Evolutionary conservation across 176 grass and related monocot genomes (phyloP), one percentile per base, ranked within the genome.

Genomic region (Phoenix dactylifera): DNA sequence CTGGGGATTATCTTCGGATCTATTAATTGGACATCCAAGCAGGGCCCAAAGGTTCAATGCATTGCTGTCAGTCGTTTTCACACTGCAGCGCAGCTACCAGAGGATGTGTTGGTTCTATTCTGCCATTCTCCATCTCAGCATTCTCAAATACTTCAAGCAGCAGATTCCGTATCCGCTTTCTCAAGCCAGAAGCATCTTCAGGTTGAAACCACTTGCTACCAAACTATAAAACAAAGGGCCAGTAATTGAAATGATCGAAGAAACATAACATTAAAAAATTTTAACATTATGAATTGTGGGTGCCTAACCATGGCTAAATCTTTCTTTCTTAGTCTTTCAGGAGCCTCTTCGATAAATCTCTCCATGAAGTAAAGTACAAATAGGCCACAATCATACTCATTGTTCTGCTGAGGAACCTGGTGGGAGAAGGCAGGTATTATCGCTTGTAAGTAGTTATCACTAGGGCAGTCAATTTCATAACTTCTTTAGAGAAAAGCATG

Each of bases 331-430:
- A 98, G 59, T 60, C 93, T 98, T 80, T 92, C 64, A 74, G 93
- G 93, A 18, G 87, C 84, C 55, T 76, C 79, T 63, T 83, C 72
- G 48, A 91, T 78, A 72, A 92, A 98, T 32, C 67, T 70, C 53
- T 80, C 75, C 71, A 98, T 88, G 73, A 88, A 92, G 72, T 88
- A 88, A 50, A 98, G 73, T 58, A 92, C 87, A 85, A 98, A 98
- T 18, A 98, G 66, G 39, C 93, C 93, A 51, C 93, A 98, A 66
- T 98, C 93, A 51, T 76, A 98, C 24, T 85, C 84, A 58, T 98
- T 98, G 53, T 83, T 76, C 75, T 98, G 93, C 67, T 98, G 93
- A 2, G 93, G 87, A 62, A 92, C 93, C 93, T 98, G 79, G 60
- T 16, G 69, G 51, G 79, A 65, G 28, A 35, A 18, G 51, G 49